phyloP scores from a whole-genome alignment of 257 asterid genomes.

The Solanum sitiens region DNA sequence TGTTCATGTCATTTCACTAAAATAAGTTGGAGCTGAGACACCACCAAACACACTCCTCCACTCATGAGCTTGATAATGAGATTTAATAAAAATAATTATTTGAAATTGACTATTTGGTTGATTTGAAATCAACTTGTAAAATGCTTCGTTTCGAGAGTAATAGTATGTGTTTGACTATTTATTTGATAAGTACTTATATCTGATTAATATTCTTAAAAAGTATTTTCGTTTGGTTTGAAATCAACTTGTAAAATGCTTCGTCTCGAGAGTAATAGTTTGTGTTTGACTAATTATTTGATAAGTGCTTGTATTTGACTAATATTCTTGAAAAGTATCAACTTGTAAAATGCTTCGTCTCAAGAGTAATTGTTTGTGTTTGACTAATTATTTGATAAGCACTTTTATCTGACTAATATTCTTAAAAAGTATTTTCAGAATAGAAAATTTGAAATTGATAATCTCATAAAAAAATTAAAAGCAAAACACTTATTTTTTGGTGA shows the following conservation, averaged over 20 bases:
- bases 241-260: too few relatives aligned
- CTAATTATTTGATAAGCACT: too few relatives aligned
- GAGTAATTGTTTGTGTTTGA: too few relatives aligned
- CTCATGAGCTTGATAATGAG: background rate
- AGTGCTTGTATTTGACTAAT: background rate
- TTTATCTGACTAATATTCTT: background rate
- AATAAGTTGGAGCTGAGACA: background rate
- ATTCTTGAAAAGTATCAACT: background rate
- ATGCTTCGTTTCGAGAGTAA: background rate
- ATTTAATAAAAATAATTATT: background rate
- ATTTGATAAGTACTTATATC: background rate
- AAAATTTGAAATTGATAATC: background rate
- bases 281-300: too few relatives aligned
- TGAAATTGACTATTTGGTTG: background rate
- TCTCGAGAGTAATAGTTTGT: too few relatives aligned
- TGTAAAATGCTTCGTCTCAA: too few relatives aligned
- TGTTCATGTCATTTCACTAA: conserved; percentile 14
- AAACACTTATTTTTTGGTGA: background rate
- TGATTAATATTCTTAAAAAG: background rate
- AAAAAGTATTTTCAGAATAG: background rate
- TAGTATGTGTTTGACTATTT: background rate
- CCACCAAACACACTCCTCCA: background rate
- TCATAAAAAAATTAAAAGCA: background rate
- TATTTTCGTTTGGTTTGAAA: background rate
- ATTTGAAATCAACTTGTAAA: background rate